Conservation (phyloP, 1,139 yeast species). For the Geotrichum candidum region DNA sequence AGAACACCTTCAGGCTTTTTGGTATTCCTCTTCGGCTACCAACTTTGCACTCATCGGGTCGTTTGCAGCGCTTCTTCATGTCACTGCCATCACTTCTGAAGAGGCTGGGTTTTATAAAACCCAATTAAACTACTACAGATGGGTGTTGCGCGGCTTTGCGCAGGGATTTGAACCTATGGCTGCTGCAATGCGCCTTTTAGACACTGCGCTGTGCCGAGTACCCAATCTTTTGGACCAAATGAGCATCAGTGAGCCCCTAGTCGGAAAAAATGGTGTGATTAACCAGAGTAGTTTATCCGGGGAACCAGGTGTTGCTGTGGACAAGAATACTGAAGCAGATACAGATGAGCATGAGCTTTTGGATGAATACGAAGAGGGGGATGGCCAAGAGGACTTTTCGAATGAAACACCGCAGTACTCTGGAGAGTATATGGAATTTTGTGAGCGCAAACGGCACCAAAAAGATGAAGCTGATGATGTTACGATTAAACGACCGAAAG, state of each 20-base stretch:
- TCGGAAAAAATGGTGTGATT: neutral
- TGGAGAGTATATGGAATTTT: neutral
- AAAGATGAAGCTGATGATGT: neutral
- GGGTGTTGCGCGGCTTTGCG: conserved; percentile 66
- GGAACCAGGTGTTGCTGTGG: neutral
- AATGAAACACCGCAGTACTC: conserved; percentile 12
- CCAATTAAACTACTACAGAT: conserved; percentile 66
- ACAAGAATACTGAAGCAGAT: neutral
- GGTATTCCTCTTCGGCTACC: conserved; percentile 78
- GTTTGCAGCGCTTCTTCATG: conserved; percentile 68
- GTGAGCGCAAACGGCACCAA: neutral
- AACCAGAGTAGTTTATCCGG: neutral
- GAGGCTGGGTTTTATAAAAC: conserved; percentile 61
- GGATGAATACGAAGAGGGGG: conserved; percentile 13
- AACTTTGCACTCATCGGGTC: conserved; percentile 79
- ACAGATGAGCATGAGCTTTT: neutral
- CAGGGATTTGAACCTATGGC: conserved; percentile 71
- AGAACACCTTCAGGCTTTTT: conserved; percentile 78
- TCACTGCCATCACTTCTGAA: conserved; percentile 37
- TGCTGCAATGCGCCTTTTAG: conserved; percentile 61
- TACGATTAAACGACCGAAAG: neutral
- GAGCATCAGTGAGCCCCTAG: neutral
- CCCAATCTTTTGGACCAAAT: conserved; percentile 20
- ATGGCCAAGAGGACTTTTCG: conserved; percentile 14
- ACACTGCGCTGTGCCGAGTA: conserved; percentile 32